phyloP scores from a whole-genome alignment of 2,329 filamentous ascomycete species.

The Xylariaceae sp. region DNA sequence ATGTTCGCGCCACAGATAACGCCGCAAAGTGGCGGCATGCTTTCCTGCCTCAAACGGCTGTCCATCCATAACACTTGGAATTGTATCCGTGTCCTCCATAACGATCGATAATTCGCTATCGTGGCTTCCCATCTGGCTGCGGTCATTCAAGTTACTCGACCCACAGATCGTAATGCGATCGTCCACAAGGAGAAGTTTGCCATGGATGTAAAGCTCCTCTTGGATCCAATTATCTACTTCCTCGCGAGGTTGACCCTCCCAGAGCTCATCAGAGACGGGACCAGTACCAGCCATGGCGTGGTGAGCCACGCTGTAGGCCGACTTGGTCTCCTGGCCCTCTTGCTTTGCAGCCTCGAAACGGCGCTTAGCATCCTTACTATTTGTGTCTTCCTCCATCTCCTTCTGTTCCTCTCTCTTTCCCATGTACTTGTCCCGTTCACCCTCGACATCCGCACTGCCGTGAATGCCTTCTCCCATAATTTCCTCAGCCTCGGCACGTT shows the following conservation, averaged over 20 bases:
- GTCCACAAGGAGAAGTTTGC: slow-evolving; percentile 86
- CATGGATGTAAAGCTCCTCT: slow-evolving; percentile 94
- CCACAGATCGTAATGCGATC: slow-evolving; percentile 85
- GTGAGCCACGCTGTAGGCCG: slow-evolving; percentile 64
- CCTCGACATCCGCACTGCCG: slow-evolving; percentile 51
- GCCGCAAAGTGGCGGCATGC: slow-evolving; percentile 78
- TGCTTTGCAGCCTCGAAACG: slow-evolving; percentile 55
- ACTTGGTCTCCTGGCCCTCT: slow-evolving; percentile 41
- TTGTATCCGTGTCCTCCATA: slow-evolving; percentile 76
- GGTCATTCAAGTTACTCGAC: slow-evolving; percentile 89
- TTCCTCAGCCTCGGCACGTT: slow-evolving; percentile 85
- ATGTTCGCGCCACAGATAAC: slow-evolving; percentile 89
- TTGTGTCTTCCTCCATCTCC: slow-evolving; percentile 37
- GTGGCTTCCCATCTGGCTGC: slow-evolving; percentile 83
- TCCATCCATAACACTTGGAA: slow-evolving; percentile 79
- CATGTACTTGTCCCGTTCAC: slow-evolving; percentile 54
- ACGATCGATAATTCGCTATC: slow-evolving; percentile 91
- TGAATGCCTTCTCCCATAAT: slow-evolving; percentile 79
- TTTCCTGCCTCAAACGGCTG: slow-evolving; percentile 75
- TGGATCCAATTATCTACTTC: slow-evolving; percentile 91
- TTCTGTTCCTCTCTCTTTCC: slow-evolving; percentile 44
- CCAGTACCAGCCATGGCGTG: slow-evolving; percentile 75
- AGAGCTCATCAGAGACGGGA: slow-evolving; percentile 68
- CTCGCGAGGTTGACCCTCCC: slow-evolving; percentile 73
- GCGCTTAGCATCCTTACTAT: slow-evolving; percentile 51